Conservation (phyloP, 176 grass and related monocot genomes). For the Alopecurus myosuroides region DNA sequence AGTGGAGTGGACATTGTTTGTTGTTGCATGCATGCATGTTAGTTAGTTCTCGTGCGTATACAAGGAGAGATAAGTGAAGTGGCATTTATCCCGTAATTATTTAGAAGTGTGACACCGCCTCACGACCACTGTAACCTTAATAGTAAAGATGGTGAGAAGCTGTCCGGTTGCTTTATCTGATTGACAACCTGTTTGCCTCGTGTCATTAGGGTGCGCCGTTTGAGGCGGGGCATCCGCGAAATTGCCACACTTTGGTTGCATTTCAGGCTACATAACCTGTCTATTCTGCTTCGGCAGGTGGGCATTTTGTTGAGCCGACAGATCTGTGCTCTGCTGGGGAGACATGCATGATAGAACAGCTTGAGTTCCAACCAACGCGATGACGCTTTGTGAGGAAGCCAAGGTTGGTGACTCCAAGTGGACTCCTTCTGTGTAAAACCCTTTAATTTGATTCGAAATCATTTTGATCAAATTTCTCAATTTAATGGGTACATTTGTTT, state of each 20-base stretch:
- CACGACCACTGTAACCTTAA: too few relatives aligned
- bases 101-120: too few relatives aligned
- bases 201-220: background rate
- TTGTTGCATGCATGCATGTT: too few relatives aligned
- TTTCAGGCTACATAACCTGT: background rate
- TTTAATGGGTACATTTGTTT: too few relatives aligned
- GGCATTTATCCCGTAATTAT: too few relatives aligned
- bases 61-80: too few relatives aligned
- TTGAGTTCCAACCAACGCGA: background rate
- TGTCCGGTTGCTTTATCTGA: background rate
- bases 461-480: too few relatives aligned
- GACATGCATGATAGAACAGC: slow-evolving; percentile 1
- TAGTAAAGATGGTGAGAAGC: background rate
- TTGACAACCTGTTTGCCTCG: slow-evolving; percentile 19
- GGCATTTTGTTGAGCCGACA: slow-evolving; percentile 1
- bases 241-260: background rate
- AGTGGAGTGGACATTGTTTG: too few relatives aligned
- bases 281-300: slow-evolving; percentile 11
- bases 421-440: background rate
- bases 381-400: background rate
- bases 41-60: too few relatives aligned
- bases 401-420: background rate
- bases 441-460: too few relatives aligned
- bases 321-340: slow-evolving; percentile 12
- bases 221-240: background rate